phyloP scores from a whole-genome alignment of 108 stramenopile species.

The Aurantiochytrium sp. region DNA sequence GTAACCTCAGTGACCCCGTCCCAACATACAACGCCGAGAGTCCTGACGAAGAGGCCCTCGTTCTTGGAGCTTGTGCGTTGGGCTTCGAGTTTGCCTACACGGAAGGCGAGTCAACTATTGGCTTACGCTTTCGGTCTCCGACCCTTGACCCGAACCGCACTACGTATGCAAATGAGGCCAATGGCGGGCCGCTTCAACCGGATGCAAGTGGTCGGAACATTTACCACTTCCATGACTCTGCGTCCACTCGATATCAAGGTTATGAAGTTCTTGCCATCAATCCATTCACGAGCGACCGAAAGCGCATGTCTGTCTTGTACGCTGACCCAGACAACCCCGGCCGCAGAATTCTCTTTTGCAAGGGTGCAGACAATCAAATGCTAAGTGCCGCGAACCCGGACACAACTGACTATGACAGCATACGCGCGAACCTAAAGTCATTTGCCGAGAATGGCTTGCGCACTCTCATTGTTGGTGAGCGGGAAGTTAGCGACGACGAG shows the following conservation, averaged over 20 bases:
- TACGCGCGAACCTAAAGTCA: constrained; percentile 10
- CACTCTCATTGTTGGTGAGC: constrained; percentile 79
- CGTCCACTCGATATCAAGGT: background rate
- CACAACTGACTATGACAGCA: background rate
- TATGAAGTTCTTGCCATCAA: background rate
- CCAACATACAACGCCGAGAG: constrained; percentile 43
- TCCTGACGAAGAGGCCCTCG: constrained; percentile 20
- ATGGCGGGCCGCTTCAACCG: background rate
- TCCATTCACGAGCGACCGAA: constrained; percentile 20
- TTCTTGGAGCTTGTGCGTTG: background rate
- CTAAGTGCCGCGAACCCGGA: background rate
- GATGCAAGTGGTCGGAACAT: background rate
- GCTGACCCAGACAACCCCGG: background rate
- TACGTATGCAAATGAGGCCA: background rate
- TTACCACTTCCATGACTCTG: background rate
- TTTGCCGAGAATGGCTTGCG: constrained; percentile 87
- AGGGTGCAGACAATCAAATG: constrained; percentile 22
- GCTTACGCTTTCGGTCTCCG: background rate
- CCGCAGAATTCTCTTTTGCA: background rate
- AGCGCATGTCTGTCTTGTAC: constrained; percentile 50
- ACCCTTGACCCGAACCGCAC: background rate
- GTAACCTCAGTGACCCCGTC: background rate
- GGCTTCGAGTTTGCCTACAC: constrained; percentile 13
- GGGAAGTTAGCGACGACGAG: constrained; percentile 67
- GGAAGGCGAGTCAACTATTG: background rate